These are phyloP conservation scores for Avena sativa DNA, from an alignment of 176 grass and related monocot genomes.

Conservation along the genomic window DNA sequence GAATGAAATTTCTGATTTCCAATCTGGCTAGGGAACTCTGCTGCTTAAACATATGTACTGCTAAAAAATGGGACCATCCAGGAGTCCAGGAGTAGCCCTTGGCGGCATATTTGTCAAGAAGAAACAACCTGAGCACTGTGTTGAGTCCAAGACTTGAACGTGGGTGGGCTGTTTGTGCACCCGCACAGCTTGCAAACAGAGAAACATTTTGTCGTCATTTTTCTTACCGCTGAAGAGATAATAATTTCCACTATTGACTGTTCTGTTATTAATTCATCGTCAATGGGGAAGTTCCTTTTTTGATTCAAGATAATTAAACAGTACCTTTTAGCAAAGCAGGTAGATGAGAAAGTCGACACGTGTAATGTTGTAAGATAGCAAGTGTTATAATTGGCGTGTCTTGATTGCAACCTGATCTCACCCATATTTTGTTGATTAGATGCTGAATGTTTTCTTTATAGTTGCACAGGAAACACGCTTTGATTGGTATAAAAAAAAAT, in stretches of 20 bases:
- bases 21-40: conserved; percentile 9
- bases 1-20: not conserved
- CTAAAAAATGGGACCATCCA: not conserved
- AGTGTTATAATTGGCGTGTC: not conserved
- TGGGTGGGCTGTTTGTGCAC: not conserved
- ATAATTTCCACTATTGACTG: not conserved
- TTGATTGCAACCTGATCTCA: not conserved
- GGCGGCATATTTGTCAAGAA: not conserved
- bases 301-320: not conserved
- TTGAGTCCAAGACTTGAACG: not conserved
- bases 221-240: not conserved
- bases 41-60: not conserved
- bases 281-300: not conserved
- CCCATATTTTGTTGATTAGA: not conserved
- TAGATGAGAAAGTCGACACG: not conserved
- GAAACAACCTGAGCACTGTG: not conserved
- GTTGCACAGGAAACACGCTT: not conserved
- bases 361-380: not conserved
- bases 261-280: not conserved
- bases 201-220: not conserved
- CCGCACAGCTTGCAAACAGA: not conserved
- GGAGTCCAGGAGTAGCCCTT: not conserved
- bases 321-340: not conserved
- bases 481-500: not conserved
- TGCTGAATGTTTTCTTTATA: not conserved